phyloP scores from a whole-genome alignment of 1,284 basidiomycete genomes.

The Pseudomicrostroma phylloplanum region DNA sequence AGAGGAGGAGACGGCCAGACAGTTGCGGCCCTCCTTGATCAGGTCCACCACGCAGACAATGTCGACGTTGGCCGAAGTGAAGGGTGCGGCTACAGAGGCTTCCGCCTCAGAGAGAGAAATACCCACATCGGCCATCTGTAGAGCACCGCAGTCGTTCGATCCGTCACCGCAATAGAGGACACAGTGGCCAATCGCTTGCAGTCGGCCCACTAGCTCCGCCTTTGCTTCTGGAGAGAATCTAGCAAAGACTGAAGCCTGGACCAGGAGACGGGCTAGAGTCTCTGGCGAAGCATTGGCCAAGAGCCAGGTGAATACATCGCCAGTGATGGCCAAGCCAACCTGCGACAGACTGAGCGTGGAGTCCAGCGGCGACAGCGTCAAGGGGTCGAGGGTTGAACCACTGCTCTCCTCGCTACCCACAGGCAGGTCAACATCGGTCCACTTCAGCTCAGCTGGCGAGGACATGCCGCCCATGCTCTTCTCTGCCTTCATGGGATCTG shows the following conservation, averaged over 20 bases:
- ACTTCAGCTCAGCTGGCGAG: conserved; percentile 14
- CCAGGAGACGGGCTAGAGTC: conserved; percentile 24
- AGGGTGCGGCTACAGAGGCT: conserved; percentile 30
- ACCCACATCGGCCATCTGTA: conserved; percentile 34
- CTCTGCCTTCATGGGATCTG: conserved; percentile 1
- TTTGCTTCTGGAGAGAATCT: conserved; percentile 34
- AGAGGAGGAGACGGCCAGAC: conserved; percentile 19
- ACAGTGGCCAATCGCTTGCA: conserved; percentile 24
- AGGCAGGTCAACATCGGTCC: conserved; percentile 21
- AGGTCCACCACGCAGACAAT: conserved; percentile 21
- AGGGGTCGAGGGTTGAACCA: conserved; percentile 23
- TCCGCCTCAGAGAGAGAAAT: conserved; percentile 29
- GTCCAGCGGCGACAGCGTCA: conserved; percentile 21
- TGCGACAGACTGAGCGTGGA: conserved; percentile 14
- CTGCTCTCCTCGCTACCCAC: conserved; percentile 1
- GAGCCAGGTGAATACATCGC: conserved; percentile 22
- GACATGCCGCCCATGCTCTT: conserved; percentile 7
- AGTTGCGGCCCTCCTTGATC: conserved; percentile 26
- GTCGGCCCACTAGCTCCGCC: conserved; percentile 27
- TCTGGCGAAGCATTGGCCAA: conserved; percentile 20
- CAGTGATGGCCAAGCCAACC: conserved; percentile 27
- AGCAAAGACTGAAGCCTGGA: conserved; percentile 27
- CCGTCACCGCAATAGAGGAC: conserved; percentile 30
- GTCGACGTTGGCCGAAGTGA: conserved; percentile 20
- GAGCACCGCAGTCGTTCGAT: conserved; percentile 31